Base-by-base conservation (phyloP, 2,329 filamentous ascomycete genomes). In the Colletotrichum caudatum region DNA sequence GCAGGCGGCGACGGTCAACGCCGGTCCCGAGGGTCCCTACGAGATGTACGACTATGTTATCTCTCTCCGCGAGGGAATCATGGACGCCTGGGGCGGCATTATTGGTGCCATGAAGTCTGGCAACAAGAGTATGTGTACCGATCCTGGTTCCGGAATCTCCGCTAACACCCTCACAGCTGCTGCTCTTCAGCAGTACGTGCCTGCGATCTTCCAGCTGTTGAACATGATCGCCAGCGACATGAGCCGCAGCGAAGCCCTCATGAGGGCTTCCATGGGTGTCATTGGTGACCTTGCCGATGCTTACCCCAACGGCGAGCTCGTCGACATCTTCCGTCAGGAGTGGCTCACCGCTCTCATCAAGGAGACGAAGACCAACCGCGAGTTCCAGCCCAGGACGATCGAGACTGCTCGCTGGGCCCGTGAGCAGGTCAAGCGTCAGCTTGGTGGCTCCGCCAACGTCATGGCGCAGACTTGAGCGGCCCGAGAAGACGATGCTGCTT, bases 41-140 rank as follows among this genome's bases (percentile, higher is more conserved):
- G 96, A 99, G 83, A 97, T 98, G 93, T 92, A 95, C 69, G 95
- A 98, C 82, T 99, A 99, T 80, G 92, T 99, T 76, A 90, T 97
- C 74, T 97, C 95, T 26, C 88, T 99, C 60, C 92, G 96, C 65
- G 97, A 99, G 80, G 96, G 95, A 76, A 98, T 99, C 76, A 97
- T 98, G 92, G 96, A 99, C 86, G 96, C 96, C 44, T 99, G 97
- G 95, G 94, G 95, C 78, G 96, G 96, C 76, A 96, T 97, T 75
- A 94, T 99, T 79, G 91, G 95, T 81, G 94, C 96, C 64, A 94
- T 98, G 92, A 97, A 96, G 86, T 84, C 88, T 63, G 93, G 92
- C 78, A 86, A 85, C 78, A 95, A 95, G 86, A 91, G 92, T 93
- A 82, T 81, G 90, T 64, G 14, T 8, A 26, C 84, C 23, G 48